A percentile compares a stretch with the other conserved stretches of the same genome.
phyloP scores from a whole-genome alignment of 1,139 yeast species.

The Saccharomyces hybrid region DNA sequence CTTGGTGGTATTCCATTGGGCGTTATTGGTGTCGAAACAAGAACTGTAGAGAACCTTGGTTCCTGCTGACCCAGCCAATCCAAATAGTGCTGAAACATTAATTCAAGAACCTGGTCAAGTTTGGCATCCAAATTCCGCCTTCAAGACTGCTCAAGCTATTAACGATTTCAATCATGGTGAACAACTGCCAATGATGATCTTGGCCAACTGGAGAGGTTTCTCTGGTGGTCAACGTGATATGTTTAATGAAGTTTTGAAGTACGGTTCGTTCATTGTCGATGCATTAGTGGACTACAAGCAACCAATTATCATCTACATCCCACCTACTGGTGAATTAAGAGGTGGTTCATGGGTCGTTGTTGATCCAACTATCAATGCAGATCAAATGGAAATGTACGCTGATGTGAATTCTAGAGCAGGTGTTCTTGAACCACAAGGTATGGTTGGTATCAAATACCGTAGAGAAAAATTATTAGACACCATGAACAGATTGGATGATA shows the following conservation, averaged over 20 bases:
- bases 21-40: slow-evolving; percentile 92
- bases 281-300: slow-evolving; percentile 93
- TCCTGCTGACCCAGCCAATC: slow-evolving; percentile 98
- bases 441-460: slow-evolving; percentile 96
- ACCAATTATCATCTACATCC: slow-evolving; percentile 93
- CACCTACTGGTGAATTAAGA: slow-evolving; percentile 96
- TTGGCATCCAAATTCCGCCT: slow-evolving; percentile 98
- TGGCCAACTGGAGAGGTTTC: slow-evolving; percentile 99
- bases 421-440: slow-evolving; percentile 97
- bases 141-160: slow-evolving; percentile 97
- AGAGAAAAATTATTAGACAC: slow-evolving; percentile 83
- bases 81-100: slow-evolving; percentile 79
- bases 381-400: slow-evolving; percentile 99
- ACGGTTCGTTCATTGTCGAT: slow-evolving; percentile 93
- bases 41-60: slow-evolving; percentile 76
- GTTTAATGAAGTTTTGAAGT: slow-evolving; percentile 96
- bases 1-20: slow-evolving; percentile 98
- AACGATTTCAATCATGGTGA: slow-evolving; percentile 97
- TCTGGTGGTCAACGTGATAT: slow-evolving; percentile 99
- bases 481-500: slow-evolving; percentile 80
- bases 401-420: slow-evolving; percentile 96
- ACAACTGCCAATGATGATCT: slow-evolving; percentile 90
- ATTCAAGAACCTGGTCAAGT: slow-evolving; percentile 98
- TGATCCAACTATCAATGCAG: slow-evolving; percentile 93
- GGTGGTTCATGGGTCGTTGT: slow-evolving; percentile 99